These are phyloP conservation scores for Taiwanofungus camphoratus DNA, from an alignment of 1,284 basidiomycete genomes.

Conservation along the genomic window DNA sequence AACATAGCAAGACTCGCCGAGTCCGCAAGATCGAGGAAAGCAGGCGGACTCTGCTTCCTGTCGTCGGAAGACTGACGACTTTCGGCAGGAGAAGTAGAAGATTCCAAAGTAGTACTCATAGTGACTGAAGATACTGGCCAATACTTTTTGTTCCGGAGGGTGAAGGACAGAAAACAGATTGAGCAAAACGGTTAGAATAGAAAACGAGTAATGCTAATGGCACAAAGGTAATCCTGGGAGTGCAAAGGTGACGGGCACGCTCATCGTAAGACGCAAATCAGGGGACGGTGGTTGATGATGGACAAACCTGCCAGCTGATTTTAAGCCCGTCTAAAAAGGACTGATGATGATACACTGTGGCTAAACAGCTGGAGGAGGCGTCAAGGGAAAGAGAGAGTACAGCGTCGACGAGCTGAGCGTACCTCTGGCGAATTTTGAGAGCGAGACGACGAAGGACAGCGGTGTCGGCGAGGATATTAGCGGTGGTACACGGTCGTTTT, in stretches of 20 bases:
- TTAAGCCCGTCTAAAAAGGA: constrained; percentile 73
- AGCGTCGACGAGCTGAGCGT: constrained; percentile 13
- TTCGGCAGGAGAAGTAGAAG: constrained; percentile 65
- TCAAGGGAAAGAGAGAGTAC: constrained; percentile 17
- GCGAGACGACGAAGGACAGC: constrained; percentile 25
- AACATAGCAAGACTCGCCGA: constrained; percentile 51
- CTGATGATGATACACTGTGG: constrained; percentile 69
- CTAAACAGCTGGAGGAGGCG: constrained; percentile 32
- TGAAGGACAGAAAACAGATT: constrained; percentile 52
- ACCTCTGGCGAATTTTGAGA: constrained; percentile 29
- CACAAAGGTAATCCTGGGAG: constrained; percentile 56
- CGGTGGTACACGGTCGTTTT: constrained; percentile 29
- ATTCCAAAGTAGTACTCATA: constrained; percentile 67
- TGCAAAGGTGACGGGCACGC: constrained; percentile 10
- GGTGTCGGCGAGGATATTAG: constrained; percentile 37
- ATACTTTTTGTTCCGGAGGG: constrained; percentile 48
- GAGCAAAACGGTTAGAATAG: constrained; percentile 50
- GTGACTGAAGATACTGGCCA: constrained; percentile 40
- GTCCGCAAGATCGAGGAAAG: constrained; percentile 85
- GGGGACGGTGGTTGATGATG: constrained; percentile 10
- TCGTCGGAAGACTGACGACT: constrained; percentile 59
- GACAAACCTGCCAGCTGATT: constrained; percentile 61
- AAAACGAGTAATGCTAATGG: constrained; percentile 52
- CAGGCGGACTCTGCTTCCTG: constrained; percentile 78
- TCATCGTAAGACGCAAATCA: constrained; percentile 18